Conservation (phyloP, 192 early-diverging fungal species). For the Powellomyces hirtus region DNA sequence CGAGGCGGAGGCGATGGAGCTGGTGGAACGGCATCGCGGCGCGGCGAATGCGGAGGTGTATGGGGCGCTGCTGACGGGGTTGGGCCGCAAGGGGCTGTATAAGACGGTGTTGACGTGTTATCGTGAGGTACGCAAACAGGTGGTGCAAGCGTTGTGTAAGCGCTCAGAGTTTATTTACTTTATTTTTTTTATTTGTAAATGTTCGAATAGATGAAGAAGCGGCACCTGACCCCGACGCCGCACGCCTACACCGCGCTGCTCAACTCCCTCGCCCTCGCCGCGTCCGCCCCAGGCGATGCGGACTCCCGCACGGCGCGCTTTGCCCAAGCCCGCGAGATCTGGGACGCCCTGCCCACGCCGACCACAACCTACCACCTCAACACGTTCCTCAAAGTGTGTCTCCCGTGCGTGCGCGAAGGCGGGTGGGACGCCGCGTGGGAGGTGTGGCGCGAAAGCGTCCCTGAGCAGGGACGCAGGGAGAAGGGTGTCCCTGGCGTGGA, state of each 20-base stretch:
- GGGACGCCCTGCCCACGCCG: neutral
- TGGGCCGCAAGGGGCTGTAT: constrained; percentile 1
- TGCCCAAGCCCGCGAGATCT: neutral
- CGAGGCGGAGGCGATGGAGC: constrained; percentile 7
- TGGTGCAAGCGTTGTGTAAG: too few species aligned
- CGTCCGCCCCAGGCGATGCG: neutral
- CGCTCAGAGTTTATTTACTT: too few species aligned
- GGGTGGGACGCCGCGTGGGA: constrained; percentile 23
- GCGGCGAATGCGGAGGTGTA: constrained; percentile 13
- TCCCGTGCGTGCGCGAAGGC: constrained; percentile 8
- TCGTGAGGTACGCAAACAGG: too few species aligned
- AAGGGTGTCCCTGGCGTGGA: neutral
- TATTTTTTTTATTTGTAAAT: neutral
- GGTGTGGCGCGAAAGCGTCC: neutral
- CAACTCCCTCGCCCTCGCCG: constrained; percentile 16
- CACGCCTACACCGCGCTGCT: constrained; percentile 30
- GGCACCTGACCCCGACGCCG: constrained; percentile 26
- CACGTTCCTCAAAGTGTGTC: constrained; percentile 17
- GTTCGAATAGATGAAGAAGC: constrained; percentile 32
- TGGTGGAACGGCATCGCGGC: constrained; percentile 18
- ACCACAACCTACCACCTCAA: constrained; percentile 1
- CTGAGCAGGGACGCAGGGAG: neutral
- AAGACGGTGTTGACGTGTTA: neutral
- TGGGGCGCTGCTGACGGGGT: constrained; percentile 16
- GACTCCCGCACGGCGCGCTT: neutral